Evolutionary conservation across 179 eudicot genomes (phyloP), one percentile per base, ranked within the genome.

Genomic region (Patellifolia procumbens): DNA sequence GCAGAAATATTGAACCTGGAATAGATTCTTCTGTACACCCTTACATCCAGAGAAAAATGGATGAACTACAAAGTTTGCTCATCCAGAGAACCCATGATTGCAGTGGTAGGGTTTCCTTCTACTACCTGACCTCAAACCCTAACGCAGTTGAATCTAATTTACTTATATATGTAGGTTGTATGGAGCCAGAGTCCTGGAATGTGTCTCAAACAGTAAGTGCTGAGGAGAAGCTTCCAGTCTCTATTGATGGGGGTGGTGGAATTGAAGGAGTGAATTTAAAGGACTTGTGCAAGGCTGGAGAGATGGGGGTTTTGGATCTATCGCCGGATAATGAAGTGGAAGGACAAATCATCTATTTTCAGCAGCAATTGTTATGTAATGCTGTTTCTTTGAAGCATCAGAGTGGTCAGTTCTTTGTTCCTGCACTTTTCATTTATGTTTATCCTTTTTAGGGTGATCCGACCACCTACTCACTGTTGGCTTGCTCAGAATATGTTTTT

Each of bases 311-410:
- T 68, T 74, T 85, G 43, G 86, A 91, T 72, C 66, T 82, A 46
- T 81, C 80, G 74, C 99, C 98, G 0, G 90, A 79, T 55, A 88
- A 88, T 85, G 99, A 93, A 81, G 87, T 91, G 76, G 98, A 90
- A 76, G 98, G 97, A 78, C 98, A 91, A 76, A 86, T 96, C 32
- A 76, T 96, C 29, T 96, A 76, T 81, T 82, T 83, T 69, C 99
- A 96, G 86, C 85, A 85, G 75, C 79, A 72, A 60, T 85, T 96
- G 68, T 80, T 90, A 59, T 42, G 64, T 73, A 91, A 83, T 88
- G 86, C 91, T 26, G 82, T 87, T 83, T 76, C 80, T 46, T 83
- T 88, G 76, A 93, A 90, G 84, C 79, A 42, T 72, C 67, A 81
- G 59, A 75, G 89, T 76, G 99, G 99, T 96, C 71, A 82, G 85